Conservation (phyloP, 1,284 basidiomycete genomes). For the Porogramme epimiltina region DNA sequence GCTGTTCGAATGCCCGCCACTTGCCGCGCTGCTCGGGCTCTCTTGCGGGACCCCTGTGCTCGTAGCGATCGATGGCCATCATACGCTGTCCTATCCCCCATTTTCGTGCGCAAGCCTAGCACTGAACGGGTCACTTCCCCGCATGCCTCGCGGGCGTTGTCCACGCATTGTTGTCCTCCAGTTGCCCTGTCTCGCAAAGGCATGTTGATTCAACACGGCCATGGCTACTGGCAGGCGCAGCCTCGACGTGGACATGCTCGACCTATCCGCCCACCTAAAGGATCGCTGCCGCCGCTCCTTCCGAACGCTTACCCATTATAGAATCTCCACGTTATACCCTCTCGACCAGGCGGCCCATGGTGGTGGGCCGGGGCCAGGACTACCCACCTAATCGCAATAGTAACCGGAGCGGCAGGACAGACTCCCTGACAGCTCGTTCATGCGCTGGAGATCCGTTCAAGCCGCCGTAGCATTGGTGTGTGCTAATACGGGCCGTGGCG, state of each 20-base stretch:
- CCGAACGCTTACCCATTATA: no score
- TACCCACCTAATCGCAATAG: no score
- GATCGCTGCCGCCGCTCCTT: conserved; percentile 81
- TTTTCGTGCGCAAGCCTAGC: background rate
- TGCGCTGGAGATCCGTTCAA: conserved; percentile 65
- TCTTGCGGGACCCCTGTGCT: conserved; percentile 58
- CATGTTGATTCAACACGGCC: conserved; percentile 80
- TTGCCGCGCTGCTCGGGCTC: conserved; percentile 81
- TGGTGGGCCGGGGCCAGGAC: no score
- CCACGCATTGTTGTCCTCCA: conserved; percentile 71
- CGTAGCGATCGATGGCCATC: conserved; percentile 45
- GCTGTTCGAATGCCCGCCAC: conserved; percentile 80
- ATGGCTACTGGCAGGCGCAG: conserved; percentile 77
- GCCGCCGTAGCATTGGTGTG: conserved; percentile 10
- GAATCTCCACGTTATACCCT: no score
- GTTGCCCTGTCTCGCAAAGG: conserved; percentile 80
- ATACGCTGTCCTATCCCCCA: conserved; percentile 14
- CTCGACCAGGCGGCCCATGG: no score
- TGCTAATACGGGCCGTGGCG: background rate
- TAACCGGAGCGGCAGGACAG: conserved; percentile 80
- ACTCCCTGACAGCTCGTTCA: conserved; percentile 82
- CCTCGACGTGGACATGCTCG: conserved; percentile 84
- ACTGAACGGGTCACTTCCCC: no score
- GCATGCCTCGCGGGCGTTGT: no score
- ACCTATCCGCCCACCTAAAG: conserved; percentile 81